Evolutionary conservation across 345 rosid genomes (phyloP).

Genomic region (Populus euphratica): DNA sequence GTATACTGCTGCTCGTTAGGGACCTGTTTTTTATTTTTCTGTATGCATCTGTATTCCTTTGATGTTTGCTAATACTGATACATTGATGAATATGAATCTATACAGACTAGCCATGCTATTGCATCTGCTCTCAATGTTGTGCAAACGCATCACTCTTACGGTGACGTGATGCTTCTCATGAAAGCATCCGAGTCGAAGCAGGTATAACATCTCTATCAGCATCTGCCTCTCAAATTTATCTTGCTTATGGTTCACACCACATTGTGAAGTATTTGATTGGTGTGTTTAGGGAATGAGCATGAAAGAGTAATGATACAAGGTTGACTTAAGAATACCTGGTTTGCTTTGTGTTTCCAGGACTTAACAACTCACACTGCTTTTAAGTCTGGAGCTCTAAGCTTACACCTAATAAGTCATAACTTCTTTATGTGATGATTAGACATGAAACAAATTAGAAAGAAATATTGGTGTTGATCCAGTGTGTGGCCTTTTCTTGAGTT

Average conservation of each 20-base stretch:
- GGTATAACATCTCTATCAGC: slow-evolving; percentile 35
- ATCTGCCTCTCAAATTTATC: slow-evolving; percentile 1
- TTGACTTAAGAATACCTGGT: neutral
- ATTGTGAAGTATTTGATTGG: neutral
- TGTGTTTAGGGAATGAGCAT: neutral
- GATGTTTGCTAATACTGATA: neutral
- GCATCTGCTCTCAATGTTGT: slow-evolving; percentile 75
- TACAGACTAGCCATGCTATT: slow-evolving; percentile 74
- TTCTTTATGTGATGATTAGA: neutral
- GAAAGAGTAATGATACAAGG: neutral
- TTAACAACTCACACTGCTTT: neutral
- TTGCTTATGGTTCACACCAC: neutral
- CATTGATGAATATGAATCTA: slow-evolving; percentile 22
- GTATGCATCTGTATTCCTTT: slow-evolving; percentile 7
- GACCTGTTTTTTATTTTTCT: neutral
- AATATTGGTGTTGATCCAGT: neutral
- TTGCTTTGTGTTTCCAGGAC: neutral
- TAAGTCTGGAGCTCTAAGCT: neutral
- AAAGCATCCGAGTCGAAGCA: slow-evolving; percentile 59
- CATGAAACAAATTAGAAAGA: neutral
- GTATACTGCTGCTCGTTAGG: neutral
- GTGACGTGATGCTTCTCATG: slow-evolving; percentile 73
- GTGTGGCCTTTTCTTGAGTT: neutral
- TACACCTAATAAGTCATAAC: neutral
- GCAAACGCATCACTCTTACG: slow-evolving; percentile 85